Evolutionary conservation across 116 monocot genomes (phyloP), one percentile per base, ranked within the genome.

Genomic region (Posidonia oceanica): DNA sequence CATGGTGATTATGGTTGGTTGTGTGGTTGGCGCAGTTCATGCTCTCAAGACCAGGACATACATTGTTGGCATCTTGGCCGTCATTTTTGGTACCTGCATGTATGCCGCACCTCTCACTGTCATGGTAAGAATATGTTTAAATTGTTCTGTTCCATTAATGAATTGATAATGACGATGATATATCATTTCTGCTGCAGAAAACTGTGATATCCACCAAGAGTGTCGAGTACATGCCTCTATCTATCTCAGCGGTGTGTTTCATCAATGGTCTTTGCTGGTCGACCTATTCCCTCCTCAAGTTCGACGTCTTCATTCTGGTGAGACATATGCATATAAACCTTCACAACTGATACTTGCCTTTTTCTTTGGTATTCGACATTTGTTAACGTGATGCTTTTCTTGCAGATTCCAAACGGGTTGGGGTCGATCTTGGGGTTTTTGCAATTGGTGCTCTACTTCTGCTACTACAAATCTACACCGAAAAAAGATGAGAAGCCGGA

Each of bases 31-130:
- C 15, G 63, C 14, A 7, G 68, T 56, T 4, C 80, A 78, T 67
- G 69, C 72, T 0, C 60, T 70, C 21, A 40, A 69, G 17, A 69
- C 69, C 51, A 74, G 86, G 69, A 57, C 71, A 6, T 36, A 70
- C 53, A 76, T 83, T 14, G 86, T 87, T n/a, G 87, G 87, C 0
- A 39, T 81, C 21, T 42, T 88, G 14, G 82, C 82, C 41, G 80
- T 82, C 80, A 82, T 84, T 66, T 84, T 88, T 36, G 84, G 84
- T n/a, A 78, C 77, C 5, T 73, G 72, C 75, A 86, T 86, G 86
- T 86, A 86, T 53, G 86, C 83, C n/a, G 77, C 86, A 12, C 83
- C 86, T 0, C 78, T 86, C 20, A 57, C 77, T 7, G 63, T 74
- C 73, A 86, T 86, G 86, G 86, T 86, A 62, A 63, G 73, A 2